Evolutionary conservation across 176 grass and related monocot genomes (phyloP).

Genomic region (Guadua angustifolia): DNA sequence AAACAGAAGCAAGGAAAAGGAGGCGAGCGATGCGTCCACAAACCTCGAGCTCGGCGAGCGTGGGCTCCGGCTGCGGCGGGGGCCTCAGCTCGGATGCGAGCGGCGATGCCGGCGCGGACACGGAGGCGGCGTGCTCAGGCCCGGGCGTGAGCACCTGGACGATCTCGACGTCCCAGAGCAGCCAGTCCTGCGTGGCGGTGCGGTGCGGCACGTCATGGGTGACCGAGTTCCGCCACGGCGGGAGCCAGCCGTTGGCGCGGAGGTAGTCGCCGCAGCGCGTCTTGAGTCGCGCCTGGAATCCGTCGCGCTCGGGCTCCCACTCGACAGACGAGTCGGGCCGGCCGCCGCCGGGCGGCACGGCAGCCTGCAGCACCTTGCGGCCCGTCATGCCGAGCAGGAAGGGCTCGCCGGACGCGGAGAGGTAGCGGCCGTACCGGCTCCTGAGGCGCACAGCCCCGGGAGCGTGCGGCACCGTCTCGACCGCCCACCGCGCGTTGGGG

Average conservation of each 20-base stretch:
- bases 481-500: constrained; percentile 64
- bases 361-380: constrained; percentile 71
- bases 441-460: constrained; percentile 48
- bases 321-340: too few species aligned
- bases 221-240: constrained; percentile 89
- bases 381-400: constrained; percentile 80
- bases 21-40: background rate
- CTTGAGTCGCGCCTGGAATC: constrained; percentile 73
- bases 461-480: constrained; percentile 48
- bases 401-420: constrained; percentile 70
- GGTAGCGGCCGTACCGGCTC: constrained; percentile 74
- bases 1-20: constrained; percentile 2
- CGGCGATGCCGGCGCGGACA: constrained; percentile 23
- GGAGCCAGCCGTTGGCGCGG: constrained; percentile 69
- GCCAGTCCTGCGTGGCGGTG: constrained; percentile 78
- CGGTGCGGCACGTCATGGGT: constrained; percentile 83
- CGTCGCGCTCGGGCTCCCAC: constrained; percentile 75
- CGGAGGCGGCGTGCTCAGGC: background rate
- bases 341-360: too few species aligned
- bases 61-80: background rate
- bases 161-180: constrained; percentile 95
- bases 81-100: constrained; percentile 30
- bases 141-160: constrained; percentile 63
- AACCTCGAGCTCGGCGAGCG: constrained; percentile 42
- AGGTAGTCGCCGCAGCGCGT: constrained; percentile 57